Evolutionary conservation across 768 basidiomycete genomes (phyloP).

Genomic region (Hortiboletus flavorubellus): DNA sequence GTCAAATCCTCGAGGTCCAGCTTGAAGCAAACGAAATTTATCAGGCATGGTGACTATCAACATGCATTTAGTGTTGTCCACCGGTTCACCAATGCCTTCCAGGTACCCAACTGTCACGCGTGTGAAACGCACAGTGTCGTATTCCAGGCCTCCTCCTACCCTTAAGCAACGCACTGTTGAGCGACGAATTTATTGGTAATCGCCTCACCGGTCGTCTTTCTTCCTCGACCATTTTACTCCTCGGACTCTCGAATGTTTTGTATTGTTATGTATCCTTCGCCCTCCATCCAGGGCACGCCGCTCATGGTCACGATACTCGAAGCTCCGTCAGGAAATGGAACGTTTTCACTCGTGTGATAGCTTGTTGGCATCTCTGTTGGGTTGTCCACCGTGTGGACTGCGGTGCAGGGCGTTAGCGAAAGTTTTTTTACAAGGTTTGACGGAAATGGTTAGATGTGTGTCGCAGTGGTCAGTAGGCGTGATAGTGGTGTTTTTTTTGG

Average conservation of each 20-base stretch:
- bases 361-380: conserved; percentile 9
- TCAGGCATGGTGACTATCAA: conserved; percentile 55
- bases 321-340: conserved; percentile 47
- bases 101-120: conserved; percentile 81
- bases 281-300: background rate
- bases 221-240: background rate
- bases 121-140: conserved; percentile 69
- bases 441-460: conserved; percentile 18
- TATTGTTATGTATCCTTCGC: conserved; percentile 31
- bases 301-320: conserved; percentile 42
- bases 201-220: background rate
- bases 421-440: conserved; percentile 10
- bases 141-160: conserved; percentile 44
- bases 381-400: conserved; percentile 15
- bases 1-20: conserved; percentile 80
- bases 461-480: conserved; percentile 12
- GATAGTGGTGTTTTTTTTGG: conserved; percentile 5
- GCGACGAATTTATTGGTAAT: conserved; percentile 74
- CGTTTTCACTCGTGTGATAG: conserved; percentile 17
- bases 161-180: conserved; percentile 59
- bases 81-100: conserved; percentile 4
- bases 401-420: conserved; percentile 17
- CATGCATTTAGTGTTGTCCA: background rate
- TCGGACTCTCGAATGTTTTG: conserved; percentile 28
- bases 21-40: conserved; percentile 67